These are phyloP conservation scores for Cercospora beticola DNA, from an alignment of 2,329 filamentous ascomycete genomes.

Conservation along the genomic window DNA sequence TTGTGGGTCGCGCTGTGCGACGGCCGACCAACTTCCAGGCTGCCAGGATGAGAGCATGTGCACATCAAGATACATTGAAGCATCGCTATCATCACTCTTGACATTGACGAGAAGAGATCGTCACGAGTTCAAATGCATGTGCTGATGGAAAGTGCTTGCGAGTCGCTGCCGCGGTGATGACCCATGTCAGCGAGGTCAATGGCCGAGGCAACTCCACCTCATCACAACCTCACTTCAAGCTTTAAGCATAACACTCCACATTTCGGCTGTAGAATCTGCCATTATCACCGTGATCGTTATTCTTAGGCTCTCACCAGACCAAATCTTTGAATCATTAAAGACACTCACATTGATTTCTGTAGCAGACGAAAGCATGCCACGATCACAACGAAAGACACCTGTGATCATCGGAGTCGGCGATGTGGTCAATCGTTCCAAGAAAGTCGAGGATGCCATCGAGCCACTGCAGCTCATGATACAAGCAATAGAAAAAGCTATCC, in stretches of 20 bases:
- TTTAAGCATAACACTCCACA: not conserved
- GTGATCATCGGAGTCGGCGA: slow-evolving; percentile 65
- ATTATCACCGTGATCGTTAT: not conserved
- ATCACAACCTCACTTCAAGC: not conserved
- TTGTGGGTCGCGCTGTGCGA: not conserved
- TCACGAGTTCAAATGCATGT: not conserved
- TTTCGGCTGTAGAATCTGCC: not conserved
- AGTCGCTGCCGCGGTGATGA: slow-evolving; percentile 4
- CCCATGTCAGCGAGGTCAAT: not conserved
- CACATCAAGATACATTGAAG: not conserved
- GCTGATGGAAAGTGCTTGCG: not conserved
- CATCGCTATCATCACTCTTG: not conserved
- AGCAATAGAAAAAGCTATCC: slow-evolving; percentile 54
- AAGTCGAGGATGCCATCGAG: slow-evolving; percentile 56
- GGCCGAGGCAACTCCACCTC: slow-evolving; percentile 5
- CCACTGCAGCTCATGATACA: slow-evolving; percentile 59
- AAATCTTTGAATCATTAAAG: not conserved
- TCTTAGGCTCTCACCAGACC: too few relatives aligned
- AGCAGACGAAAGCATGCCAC: slow-evolving; percentile 1
- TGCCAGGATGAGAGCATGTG: not conserved
- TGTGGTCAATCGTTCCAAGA: slow-evolving; percentile 57
- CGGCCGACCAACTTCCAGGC: not conserved
- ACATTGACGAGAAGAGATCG: not conserved
- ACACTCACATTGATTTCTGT: not conserved
- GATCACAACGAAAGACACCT: slow-evolving; percentile 41